These are phyloP conservation scores for Suhomyces kilbournensis DNA, from an alignment of 805 yeast genomes.

Conservation along the genomic window DNA sequence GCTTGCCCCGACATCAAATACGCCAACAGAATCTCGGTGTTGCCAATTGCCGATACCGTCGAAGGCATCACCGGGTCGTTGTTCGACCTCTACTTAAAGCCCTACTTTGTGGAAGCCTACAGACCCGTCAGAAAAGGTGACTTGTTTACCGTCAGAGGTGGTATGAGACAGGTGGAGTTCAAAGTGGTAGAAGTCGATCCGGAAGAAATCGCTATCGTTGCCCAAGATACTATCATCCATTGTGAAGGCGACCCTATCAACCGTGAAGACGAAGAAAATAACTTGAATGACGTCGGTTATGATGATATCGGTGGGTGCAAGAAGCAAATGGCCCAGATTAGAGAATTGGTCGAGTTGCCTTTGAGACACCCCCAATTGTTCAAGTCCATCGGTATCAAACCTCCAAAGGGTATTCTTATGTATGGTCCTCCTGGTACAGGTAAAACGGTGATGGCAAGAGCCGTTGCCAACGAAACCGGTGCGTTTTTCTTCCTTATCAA, in stretches of 20 bases:
- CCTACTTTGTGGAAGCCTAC: slow-evolving; percentile 97
- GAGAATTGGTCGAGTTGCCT: slow-evolving; percentile 97
- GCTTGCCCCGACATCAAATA: slow-evolving; percentile 98
- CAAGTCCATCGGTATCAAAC: slow-evolving; percentile 97
- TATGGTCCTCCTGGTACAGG: slow-evolving; percentile 99
- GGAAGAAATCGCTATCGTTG: slow-evolving; percentile 93
- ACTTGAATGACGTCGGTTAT: slow-evolving; percentile 94
- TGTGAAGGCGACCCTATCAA: slow-evolving; percentile 99
- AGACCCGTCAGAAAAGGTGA: slow-evolving; percentile 98
- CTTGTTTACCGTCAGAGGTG: slow-evolving; percentile 93
- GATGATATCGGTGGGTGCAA: slow-evolving; percentile 99
- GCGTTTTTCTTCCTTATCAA: slow-evolving; percentile 97
- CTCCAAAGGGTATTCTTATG: slow-evolving; percentile 97
- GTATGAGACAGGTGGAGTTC: slow-evolving; percentile 99
- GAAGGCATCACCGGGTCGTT: slow-evolving; percentile 97
- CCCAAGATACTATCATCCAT: slow-evolving; percentile 97
- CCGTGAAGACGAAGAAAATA: slow-evolving; percentile 97
- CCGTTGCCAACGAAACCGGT: slow-evolving; percentile 99
- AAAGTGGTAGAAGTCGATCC: slow-evolving; percentile 98
- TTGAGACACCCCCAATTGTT: slow-evolving; percentile 97
- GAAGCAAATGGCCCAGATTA: slow-evolving; percentile 98
- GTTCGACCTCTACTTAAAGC: slow-evolving; percentile 94
- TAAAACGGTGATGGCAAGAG: slow-evolving; percentile 98
- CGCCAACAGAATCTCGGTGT: slow-evolving; percentile 88
- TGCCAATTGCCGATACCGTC: slow-evolving; percentile 97